Evolutionary conservation across 768 basidiomycete species (phyloP).

Genomic region (Phaeotremella fagi): DNA sequence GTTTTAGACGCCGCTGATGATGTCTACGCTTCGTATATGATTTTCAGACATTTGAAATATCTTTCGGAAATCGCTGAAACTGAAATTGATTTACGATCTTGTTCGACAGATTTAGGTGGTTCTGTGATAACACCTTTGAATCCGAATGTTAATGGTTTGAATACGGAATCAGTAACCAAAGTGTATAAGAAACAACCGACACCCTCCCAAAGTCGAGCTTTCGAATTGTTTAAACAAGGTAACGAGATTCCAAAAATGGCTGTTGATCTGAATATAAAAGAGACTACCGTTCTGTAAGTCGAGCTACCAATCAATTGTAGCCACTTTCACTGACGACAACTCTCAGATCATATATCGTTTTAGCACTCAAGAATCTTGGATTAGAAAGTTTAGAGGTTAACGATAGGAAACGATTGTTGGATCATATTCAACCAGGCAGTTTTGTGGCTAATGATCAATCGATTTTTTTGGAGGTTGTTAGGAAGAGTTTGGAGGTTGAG

Average conservation of each 20-base stretch:
- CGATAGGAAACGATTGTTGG: constrained; percentile 5
- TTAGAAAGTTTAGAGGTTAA: background rate
- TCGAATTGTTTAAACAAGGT: constrained; percentile 8
- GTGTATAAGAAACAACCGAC: background rate
- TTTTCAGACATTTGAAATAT: constrained; percentile 22
- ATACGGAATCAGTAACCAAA: too few species aligned
- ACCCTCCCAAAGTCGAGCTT: constrained; percentile 9
- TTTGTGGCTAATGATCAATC: background rate
- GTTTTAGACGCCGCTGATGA: constrained; percentile 46
- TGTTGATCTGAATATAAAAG: constrained; percentile 7
- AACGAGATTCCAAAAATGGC: constrained; percentile 7
- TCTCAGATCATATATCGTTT: constrained; percentile 4
- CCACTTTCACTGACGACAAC: too few species aligned
- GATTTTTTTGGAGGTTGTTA: constrained; percentile 1
- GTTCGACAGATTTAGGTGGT: too few species aligned
- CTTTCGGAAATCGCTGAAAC: constrained; percentile 14
- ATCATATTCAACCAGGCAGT: background rate
- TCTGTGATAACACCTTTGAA: too few species aligned
- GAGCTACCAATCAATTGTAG: too few species aligned
- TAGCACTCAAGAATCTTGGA: background rate
- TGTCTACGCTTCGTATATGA: constrained; percentile 31
- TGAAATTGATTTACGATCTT: constrained; percentile 4
- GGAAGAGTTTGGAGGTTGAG: background rate
- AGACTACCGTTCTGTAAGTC: constrained; percentile 26
- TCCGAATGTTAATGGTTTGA: too few species aligned